Evolutionary conservation across 139 green algal genomes (phyloP).

Genomic region (Micractinium sp.): DNA sequence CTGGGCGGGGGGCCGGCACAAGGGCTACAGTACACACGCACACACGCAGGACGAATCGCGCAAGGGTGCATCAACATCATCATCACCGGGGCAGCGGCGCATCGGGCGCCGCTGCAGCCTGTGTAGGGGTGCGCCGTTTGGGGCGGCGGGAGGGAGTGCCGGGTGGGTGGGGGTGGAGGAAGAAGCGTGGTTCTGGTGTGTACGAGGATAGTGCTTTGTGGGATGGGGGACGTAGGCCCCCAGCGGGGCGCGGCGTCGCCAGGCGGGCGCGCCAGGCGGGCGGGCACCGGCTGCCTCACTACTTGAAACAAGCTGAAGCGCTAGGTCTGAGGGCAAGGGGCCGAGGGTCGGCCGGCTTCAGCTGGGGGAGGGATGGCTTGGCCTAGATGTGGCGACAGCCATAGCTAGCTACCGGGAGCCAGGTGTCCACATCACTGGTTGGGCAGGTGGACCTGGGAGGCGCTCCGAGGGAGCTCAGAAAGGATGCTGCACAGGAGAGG

Average conservation of each 20-base stretch:
- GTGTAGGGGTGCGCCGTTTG: not conserved
- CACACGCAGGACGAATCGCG: not conserved
- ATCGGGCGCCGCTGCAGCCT: too few species aligned
- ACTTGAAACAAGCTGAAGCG: too few species aligned
- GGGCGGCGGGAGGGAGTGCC: too few species aligned
- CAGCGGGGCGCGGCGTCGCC: too few species aligned
- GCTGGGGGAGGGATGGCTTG: not conserved
- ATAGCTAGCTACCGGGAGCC: not conserved
- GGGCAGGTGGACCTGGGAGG: slow-evolving; percentile 46
- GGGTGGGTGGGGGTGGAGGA: not conserved
- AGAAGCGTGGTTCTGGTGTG: too few species aligned
- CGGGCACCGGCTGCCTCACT: too few species aligned
- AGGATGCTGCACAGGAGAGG: slow-evolving; percentile 40
- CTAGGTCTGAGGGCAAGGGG: too few species aligned
- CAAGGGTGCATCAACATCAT: not conserved
- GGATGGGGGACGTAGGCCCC: too few species aligned
- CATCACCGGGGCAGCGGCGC: too few species aligned
- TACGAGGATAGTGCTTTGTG: too few species aligned
- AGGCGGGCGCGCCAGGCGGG: too few species aligned
- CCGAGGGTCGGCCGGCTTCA: not conserved
- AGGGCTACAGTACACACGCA: not conserved
- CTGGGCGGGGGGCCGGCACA: not conserved
- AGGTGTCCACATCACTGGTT: not conserved
- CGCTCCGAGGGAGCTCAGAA: slow-evolving; percentile 41
- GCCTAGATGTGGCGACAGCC: not conserved